Base-by-base conservation (phyloP, 2,329 filamentous ascomycete species). In the Clonostachys sp. region DNA sequence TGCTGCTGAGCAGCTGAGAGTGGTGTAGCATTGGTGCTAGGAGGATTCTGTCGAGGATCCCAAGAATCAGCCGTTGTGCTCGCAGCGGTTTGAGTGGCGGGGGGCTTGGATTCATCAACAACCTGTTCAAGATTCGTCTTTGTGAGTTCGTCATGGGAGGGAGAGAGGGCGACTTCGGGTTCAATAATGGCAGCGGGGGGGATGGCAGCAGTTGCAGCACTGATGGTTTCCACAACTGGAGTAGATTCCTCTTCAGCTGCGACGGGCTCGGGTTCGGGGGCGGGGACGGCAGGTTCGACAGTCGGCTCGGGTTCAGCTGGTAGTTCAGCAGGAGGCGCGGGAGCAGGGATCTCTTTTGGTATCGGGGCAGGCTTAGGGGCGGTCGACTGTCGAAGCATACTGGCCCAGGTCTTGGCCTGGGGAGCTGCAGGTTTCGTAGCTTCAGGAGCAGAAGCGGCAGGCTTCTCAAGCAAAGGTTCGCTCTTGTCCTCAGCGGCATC, bases 61-160 rank as follows among this genome's bases (percentile, higher is more conserved):
- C 87, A 85, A 16, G 89, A 91, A 67, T 92, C 94, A 57, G 90
- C 88, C 54, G 89, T 77, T 50, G 91, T 96, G 77, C 91, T 96
- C 53, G 89, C 90, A 54, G 83, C 88, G 42, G 92, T 96, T 55
- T 85, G 87, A 46, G 89, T 92, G 42, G 85, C 79, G 17, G 86
- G 81, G 39, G 89, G 87, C 48, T 83, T 74, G 41, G 92, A 95
- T 48, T 78, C 79, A 70, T 96, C 91, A 54, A 84, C 86, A 57
- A 97, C 78, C 69, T 92, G 89, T 65, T 96, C 91, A 49, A 97
- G 86, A 68, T 97, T 97, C 57, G 85, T 86, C 71, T 92, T 85
- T 30, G 92, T 97, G 55, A 97, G 80, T 60, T 91, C 84, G 64
- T 91, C 89, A 68, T 87, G 86, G 20, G 89, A 80, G 14, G 88